Evolutionary conservation across 2,329 filamentous ascomycete species (phyloP), one percentile per base, ranked within the genome.

Genomic region (Purpureocillium lavendulum): DNA sequence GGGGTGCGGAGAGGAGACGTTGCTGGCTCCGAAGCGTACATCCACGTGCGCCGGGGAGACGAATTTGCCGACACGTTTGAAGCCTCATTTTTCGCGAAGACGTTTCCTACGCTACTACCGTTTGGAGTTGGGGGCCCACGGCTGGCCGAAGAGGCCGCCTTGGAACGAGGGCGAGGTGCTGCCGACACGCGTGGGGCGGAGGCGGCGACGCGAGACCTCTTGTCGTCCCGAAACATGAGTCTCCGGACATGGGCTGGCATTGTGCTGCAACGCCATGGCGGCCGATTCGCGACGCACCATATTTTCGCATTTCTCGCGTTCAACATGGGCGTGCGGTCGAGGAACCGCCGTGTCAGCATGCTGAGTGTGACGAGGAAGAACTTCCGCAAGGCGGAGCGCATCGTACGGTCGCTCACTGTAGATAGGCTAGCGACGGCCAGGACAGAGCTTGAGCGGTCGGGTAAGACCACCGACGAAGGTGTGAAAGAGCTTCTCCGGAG

Each of bases 261-360:
- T 11, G 47, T 65, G 26, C 29, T 46, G 18, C 39, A 30, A 12
- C 35, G 44, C 9, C 41, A 42, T 15, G 42, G 42, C 13, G 42
- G 42, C 9, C 42, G 42, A 30, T 41, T 43, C 18, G 40, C 44
- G 4, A 37, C 33, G 10, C 44, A 45, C 30, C 35, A 36, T 2
- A 39, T 45, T 16, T 45, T 45, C 35, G 21, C 34, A 16, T 45
- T 45, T 26, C 14, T 45, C 10, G 41, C 43, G 4, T 45, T 45
- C 33, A 45, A 44, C 30, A 40, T 46, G 26, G 29, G 37, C 17
- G 36, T 46, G 12, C 34, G 42, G 9, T 46, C 34, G 38, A 33
- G 31, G 21, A 39, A 39, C 14, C 38, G 38, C 21, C 30, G 38
- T 9, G 31, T 35, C 17, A 39, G 38, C 18, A 39, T 39, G 31